Percentiles rank a stretch among this genome's conserved stretches.
These are phyloP conservation scores for Ceratobasidium sp. DNA, from an alignment of 1,284 basidiomycete genomes.

Conservation along the genomic window DNA sequence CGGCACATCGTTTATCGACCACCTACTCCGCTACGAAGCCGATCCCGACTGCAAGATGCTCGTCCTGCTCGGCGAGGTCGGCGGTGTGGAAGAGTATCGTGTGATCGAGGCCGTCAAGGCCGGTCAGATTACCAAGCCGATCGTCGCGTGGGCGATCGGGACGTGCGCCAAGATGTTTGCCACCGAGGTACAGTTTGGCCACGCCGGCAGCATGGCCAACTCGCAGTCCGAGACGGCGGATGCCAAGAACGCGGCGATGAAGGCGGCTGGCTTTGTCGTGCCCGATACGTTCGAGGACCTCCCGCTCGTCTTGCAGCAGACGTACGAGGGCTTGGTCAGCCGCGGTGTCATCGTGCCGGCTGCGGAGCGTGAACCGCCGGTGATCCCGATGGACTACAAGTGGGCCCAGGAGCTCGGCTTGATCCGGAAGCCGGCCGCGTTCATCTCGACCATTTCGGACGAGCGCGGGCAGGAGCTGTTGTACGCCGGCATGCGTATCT, in stretches of 20 bases:
- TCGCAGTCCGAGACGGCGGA: constrained; percentile 97
- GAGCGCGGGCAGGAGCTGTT: constrained; percentile 98
- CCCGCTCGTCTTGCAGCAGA: constrained; percentile 82
- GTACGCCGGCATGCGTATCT: constrained; percentile 99
- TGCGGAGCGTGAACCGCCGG: constrained; percentile 88
- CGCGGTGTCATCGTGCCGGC: constrained; percentile 76
- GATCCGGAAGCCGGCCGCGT: constrained; percentile 98
- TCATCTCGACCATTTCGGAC: constrained; percentile 99
- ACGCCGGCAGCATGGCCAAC: constrained; percentile 98
- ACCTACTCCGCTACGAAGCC: constrained; percentile 95
- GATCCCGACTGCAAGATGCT: constrained; percentile 99
- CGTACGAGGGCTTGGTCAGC: constrained; percentile 86
- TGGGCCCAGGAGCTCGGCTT: constrained; percentile 99
- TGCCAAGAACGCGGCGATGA: constrained; percentile 97
- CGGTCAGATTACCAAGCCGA: constrained; percentile 96
- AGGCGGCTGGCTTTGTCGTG: constrained; percentile 93
- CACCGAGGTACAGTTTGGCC: constrained; percentile 99
- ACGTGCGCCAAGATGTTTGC: constrained; percentile 99
- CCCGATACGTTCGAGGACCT: constrained; percentile 98
- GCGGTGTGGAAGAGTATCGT: constrained; percentile 98
- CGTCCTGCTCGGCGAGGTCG: constrained; percentile 97
- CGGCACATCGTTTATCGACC: constrained; percentile 98
- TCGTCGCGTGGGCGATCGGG: constrained; percentile 99
- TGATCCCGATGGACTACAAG: constrained; percentile 99
- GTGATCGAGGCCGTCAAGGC: constrained; percentile 98